Evolutionary conservation across 345 rosid genomes (phyloP).

Genomic region (Excoecaria cochinchinensis): DNA sequence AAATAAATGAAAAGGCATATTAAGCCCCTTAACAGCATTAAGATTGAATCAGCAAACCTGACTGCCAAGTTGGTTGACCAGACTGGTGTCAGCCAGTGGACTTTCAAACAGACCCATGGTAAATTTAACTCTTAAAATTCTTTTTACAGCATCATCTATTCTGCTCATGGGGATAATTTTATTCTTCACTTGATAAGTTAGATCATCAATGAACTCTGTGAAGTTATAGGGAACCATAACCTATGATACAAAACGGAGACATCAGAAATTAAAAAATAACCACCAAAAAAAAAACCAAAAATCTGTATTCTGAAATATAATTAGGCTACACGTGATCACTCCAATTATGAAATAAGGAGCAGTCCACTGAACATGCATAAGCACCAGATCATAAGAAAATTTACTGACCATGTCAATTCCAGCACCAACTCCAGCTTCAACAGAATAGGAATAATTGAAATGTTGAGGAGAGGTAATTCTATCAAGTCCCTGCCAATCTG

Average conservation of each 20-base stretch:
- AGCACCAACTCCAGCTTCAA: constrained; percentile 28
- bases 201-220: constrained; percentile 26
- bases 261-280: not conserved
- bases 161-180: constrained; percentile 29
- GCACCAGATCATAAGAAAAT: not conserved
- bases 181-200: constrained; percentile 25
- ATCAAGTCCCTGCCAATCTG: constrained; percentile 35
- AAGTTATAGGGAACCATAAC: constrained; percentile 30
- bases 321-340: not conserved
- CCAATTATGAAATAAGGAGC: not conserved
- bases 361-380: not conserved
- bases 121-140: constrained; percentile 29
- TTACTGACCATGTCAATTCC: constrained; percentile 33
- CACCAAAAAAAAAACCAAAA: not conserved
- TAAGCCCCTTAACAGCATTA: not conserved
- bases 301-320: not conserved
- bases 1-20: not conserved
- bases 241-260: constrained; percentile 10
- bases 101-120: constrained; percentile 31
- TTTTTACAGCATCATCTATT: constrained; percentile 24
- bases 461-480: constrained; percentile 32
- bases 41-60: constrained; percentile 24
- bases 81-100: constrained; percentile 26
- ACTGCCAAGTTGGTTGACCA: constrained; percentile 27
- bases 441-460: constrained; percentile 30